Base-by-base conservation (phyloP, 208 protist genomes). In the Leishmania tarentolae region DNA sequence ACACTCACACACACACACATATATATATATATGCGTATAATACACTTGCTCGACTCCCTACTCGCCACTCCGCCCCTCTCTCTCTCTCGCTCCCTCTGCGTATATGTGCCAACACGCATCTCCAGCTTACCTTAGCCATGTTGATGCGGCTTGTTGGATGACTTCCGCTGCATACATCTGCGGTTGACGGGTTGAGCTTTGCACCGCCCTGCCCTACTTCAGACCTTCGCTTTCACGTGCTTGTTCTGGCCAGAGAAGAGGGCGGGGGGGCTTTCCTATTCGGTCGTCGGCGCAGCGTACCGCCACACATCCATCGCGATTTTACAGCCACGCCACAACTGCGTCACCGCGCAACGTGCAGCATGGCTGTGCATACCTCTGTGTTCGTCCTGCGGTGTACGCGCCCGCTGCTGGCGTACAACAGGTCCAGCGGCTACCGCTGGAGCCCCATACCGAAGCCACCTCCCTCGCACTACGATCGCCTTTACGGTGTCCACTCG, bases 361-460 rank as follows among this genome's bases (percentile, higher is more conserved):
- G 76, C 76, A 37, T 66, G 71, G 31, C 85, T 89, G 57, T 44
- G 4, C 13, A 4, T 17, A 6, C 52, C 21, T 50, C 59, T 11
- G 68, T 56, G 47, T 52, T 53, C 11, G 53, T 47, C 83, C 72
- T 81, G 53, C 74, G 85, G 17, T 63, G 81, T 28, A 88, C 82
- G 19, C 75, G 57, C 24, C 42, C 63, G 28, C 80, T 90, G 9
- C 69, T 81, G n/a, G 86, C 87, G 11, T 82, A 88, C 71, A 96
- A 96, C 81, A 93, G 88, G 42, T 88, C 89, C 17, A 69, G 80
- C 40, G 92, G 92, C 8, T 83, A 88, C 50, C 90, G 92, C 44
- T 96, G 92, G 92, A 90, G 80, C 53, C 82, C 90, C 6, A 94
- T 94, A 65, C 90, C 92, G 0, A 90, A 91, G 50, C 91, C 92